Percentiles rank a stretch among this genome's conserved stretches.
Conservation (phyloP, 805 yeast species). For the Candida ipomoeae region DNA sequence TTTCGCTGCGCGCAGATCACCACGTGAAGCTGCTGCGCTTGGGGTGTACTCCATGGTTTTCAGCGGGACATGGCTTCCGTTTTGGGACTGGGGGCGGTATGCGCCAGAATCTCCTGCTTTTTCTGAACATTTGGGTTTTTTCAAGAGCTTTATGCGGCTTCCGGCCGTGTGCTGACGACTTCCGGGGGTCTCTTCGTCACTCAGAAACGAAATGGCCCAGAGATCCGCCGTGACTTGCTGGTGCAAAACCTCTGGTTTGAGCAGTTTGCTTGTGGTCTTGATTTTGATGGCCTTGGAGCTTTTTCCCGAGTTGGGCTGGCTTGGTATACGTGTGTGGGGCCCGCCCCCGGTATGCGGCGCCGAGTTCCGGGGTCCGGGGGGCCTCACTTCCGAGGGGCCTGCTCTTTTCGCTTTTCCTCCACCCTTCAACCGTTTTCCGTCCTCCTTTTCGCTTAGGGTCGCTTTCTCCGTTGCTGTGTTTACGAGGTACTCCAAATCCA, state of each 20-base stretch:
- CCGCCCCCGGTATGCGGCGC: too few species aligned
- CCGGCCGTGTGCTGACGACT: neutral
- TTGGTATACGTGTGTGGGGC: too few species aligned
- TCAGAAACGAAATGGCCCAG: constrained; percentile 23
- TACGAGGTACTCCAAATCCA: constrained; percentile 28
- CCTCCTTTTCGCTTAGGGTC: too few species aligned
- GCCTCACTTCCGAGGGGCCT: too few species aligned
- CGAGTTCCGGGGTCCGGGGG: too few species aligned
- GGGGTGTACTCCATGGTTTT: too few species aligned
- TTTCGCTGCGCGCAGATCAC: constrained; percentile 7
- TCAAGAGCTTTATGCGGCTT: neutral
- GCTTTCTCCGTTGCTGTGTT: neutral
- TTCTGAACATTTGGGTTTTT: neutral
- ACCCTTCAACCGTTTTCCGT: too few species aligned
- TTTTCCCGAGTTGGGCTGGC: neutral
- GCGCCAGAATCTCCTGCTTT: neutral
- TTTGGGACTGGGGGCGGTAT: too few species aligned
- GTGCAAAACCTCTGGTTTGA: neutral
- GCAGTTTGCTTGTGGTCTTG: neutral
- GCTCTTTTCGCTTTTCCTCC: too few species aligned
- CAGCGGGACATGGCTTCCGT: too few species aligned
- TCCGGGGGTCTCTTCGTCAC: constrained; percentile 21
- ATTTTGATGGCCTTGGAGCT: neutral
- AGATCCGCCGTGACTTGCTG: constrained; percentile 28
- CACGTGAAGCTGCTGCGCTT: neutral